Evolutionary conservation across 305 asterid species (phyloP).

Genomic region (Rubia peregrina): DNA sequence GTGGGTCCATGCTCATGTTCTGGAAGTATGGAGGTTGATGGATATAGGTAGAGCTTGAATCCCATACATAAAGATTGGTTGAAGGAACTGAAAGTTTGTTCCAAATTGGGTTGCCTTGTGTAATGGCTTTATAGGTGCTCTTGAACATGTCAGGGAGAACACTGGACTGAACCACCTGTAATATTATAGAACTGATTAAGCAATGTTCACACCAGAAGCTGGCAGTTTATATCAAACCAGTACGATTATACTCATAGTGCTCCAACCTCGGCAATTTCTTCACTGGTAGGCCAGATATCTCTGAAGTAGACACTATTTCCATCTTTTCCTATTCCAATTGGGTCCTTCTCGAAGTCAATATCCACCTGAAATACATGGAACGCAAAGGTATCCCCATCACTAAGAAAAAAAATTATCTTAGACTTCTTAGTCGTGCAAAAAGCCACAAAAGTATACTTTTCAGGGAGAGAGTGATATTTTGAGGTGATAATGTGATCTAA

Average conservation of each 20-base stretch:
- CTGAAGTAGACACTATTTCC: conserved; percentile 65
- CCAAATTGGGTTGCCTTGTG: conserved; percentile 80
- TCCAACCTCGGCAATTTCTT: conserved; percentile 76
- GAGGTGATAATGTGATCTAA: neutral
- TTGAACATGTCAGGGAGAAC: conserved; percentile 93
- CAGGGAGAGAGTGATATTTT: no score
- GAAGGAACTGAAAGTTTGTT: conserved; percentile 65
- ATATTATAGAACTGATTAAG: conserved; percentile 11
- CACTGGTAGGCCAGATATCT: conserved; percentile 84
- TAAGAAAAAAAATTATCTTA: neutral
- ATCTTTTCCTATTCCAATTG: conserved; percentile 78
- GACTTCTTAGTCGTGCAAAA: no score
- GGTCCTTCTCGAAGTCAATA: conserved; percentile 83
- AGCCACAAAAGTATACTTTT: no score
- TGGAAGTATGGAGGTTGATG: conserved; percentile 90
- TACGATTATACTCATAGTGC: neutral
- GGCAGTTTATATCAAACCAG: neutral
- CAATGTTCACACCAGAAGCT: neutral
- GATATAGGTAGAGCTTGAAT: conserved; percentile 67
- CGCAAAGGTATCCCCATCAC: neutral
- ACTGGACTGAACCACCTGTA: conserved; percentile 80
- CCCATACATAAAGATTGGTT: conserved; percentile 75
- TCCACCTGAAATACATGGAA: conserved; percentile 51
- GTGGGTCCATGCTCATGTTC: conserved; percentile 79
- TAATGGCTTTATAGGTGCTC: conserved; percentile 81